Base-by-base conservation (phyloP, 257 asterid genomes). In the Lantana camara region DNA sequence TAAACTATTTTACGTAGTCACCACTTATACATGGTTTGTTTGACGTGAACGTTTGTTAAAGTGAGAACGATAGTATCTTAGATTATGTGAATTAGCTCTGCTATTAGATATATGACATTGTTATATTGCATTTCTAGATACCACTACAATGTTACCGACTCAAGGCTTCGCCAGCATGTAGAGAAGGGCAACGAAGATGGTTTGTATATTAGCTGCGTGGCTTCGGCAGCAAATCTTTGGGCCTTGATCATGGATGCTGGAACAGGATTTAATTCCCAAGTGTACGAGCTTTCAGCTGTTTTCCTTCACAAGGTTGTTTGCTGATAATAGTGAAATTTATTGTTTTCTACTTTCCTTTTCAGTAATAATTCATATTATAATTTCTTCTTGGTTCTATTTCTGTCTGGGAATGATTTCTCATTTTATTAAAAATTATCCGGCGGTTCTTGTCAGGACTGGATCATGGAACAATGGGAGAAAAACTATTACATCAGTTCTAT, bases 201-300 rank as follows among this genome's bases (percentile, higher is more conserved):
- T 59, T 68, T 92, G 14, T 89, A 81, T 63, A 89, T 92, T 64
- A 92, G 96, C 81, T 92, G 97, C 46, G 98, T 92, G 65, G 96
- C 95, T 62, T 89, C 96, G 5, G 90, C 98, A 7, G 73, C 90
- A 69, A 92, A 83, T 72, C 97, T 92, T 55, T 92, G 97, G 98
- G 98, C 98, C 73, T 81, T 92, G 62, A 92, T 92, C 77, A 92
- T 92, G 98, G 97, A 89, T 79, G 98, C 98, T 5, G 96, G 98
- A 64, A 89, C 98, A 8, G 96, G 95, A 60, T 92, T 92, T 76
- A 71, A 57, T 38, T 83, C 96, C 0, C 98, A 92, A 78, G 98
- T 89, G 58, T 92, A 92, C 56, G 97, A 92, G 77, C 98, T 89
- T 72, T 87, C 96, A 72, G 73, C 96, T 44, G 85, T 83, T 63